These are phyloP conservation scores for Rhizopus arrhizus DNA, from an alignment of 371 early-diverging fungal species.

Conservation along the genomic window DNA sequence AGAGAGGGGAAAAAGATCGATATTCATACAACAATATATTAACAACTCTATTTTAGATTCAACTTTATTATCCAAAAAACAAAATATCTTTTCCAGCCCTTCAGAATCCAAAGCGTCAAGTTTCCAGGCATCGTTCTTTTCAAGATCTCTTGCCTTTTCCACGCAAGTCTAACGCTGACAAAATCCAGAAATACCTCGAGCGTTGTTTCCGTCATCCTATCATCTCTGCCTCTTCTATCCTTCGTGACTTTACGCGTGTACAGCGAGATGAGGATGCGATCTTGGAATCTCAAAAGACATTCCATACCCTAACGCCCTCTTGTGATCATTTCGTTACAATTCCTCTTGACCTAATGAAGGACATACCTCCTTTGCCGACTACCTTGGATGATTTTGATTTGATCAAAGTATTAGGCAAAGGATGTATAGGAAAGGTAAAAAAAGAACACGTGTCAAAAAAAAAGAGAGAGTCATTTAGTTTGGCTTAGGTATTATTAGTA, in stretches of 20 bases:
- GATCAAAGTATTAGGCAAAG: conserved; percentile 59
- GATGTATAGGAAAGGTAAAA: conserved; percentile 58
- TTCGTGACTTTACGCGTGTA: conserved; percentile 50
- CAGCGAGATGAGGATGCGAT: conserved; percentile 47
- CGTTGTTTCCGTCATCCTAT: conserved; percentile 47
- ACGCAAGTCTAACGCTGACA: conserved; percentile 17
- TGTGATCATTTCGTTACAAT: background rate
- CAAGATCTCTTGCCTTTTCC: background rate
- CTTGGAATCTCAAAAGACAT: conserved; percentile 17
- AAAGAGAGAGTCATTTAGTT: background rate
- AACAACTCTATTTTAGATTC: background rate
- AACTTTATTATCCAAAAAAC: background rate
- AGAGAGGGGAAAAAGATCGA: background rate
- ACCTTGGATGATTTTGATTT: conserved; percentile 50
- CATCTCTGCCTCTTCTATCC: conserved; percentile 40
- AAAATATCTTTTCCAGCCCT: conserved; percentile 10
- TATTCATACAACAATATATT: background rate
- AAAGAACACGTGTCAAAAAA: no score
- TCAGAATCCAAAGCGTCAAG: conserved; percentile 27
- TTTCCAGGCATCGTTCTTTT: conserved; percentile 13
- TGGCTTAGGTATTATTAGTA: conserved; percentile 58
- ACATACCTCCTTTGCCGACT: background rate
- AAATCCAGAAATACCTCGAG: conserved; percentile 48
- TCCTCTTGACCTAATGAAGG: background rate
- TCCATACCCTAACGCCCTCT: conserved; percentile 11